A percentile compares a stretch with the other conserved stretches of the same genome.
Evolutionary conservation across 306 rosid genomes (phyloP).

Genomic region (Ochetophila trinervis): DNA sequence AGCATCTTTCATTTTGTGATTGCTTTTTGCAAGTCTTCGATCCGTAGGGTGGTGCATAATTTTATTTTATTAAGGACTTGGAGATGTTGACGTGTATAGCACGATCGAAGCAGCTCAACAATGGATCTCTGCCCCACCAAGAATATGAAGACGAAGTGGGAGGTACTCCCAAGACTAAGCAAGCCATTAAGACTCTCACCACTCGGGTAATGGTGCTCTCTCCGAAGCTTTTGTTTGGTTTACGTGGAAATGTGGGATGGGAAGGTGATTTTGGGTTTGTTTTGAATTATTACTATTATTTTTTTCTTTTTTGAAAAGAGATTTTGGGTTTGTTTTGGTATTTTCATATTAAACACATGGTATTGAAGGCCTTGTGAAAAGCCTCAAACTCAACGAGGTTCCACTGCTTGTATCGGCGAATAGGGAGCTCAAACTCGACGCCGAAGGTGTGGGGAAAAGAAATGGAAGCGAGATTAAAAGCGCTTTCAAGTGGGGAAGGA

Average conservation of each 20-base stretch:
- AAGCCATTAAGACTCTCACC: slow-evolving; percentile 82
- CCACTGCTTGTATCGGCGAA: slow-evolving; percentile 60
- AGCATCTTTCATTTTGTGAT: slow-evolving; percentile 18
- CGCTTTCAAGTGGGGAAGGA: slow-evolving; percentile 86
- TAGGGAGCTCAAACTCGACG: slow-evolving; percentile 85
- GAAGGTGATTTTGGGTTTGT: too few species aligned
- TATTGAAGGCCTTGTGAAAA: slow-evolving; percentile 76
- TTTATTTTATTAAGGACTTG: slow-evolving; percentile 22
- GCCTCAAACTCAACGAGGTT: slow-evolving; percentile 84
- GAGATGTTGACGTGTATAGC: slow-evolving; percentile 92
- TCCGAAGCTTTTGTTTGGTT: slow-evolving; percentile 17
- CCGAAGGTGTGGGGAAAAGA: slow-evolving; percentile 88
- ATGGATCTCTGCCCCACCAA: slow-evolving; percentile 79
- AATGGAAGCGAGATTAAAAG: slow-evolving; percentile 74
- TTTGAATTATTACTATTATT: too few species aligned
- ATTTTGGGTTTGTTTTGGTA: background rate
- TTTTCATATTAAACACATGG: slow-evolving; percentile 91
- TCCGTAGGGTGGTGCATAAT: slow-evolving; percentile 17
- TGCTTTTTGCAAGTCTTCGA: slow-evolving; percentile 14
- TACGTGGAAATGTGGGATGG: slow-evolving; percentile 19
- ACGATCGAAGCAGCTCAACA: slow-evolving; percentile 81
- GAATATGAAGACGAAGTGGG: slow-evolving; percentile 59
- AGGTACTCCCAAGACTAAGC: slow-evolving; percentile 77
- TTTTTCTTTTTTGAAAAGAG: too few species aligned
- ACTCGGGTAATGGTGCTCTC: slow-evolving; percentile 55